phyloP scores from a whole-genome alignment of 75 land plant genomes.

The Larix kaempferi region DNA sequence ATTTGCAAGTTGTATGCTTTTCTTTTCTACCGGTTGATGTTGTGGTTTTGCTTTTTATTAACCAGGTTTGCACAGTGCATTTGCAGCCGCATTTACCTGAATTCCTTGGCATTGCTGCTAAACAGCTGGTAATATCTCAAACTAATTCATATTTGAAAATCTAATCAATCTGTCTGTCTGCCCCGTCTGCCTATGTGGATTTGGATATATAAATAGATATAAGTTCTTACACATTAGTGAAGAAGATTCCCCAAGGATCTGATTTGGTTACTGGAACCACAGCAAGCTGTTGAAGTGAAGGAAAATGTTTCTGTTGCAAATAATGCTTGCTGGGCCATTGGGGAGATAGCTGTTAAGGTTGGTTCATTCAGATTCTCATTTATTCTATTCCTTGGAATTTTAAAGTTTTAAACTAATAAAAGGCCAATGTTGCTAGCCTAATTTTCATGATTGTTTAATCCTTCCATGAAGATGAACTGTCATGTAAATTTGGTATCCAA shows the following conservation, averaged over 20 bases:
- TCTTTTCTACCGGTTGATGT: background rate
- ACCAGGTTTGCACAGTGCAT: conserved; percentile 88
- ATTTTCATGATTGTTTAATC: background rate
- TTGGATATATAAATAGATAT: background rate
- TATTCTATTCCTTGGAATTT: background rate
- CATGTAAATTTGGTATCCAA: background rate
- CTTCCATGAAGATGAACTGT: no score
- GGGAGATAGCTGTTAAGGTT: conserved; percentile 97
- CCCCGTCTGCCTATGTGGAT: background rate
- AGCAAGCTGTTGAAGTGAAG: conserved; percentile 64
- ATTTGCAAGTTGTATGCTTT: conserved; percentile 1
- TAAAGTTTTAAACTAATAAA: background rate
- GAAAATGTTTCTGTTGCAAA: conserved; percentile 92
- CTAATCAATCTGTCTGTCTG: background rate
- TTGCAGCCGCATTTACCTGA: conserved; percentile 80
- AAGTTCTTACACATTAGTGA: background rate
- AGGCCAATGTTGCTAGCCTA: background rate
- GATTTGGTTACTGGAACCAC: conserved; percentile 3
- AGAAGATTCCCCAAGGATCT: background rate
- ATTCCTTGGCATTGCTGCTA: conserved; percentile 78
- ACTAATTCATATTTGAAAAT: background rate
- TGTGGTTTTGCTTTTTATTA: background rate
- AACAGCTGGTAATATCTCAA: conserved; percentile 70
- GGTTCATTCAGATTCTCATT: background rate
- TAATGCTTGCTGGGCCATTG: conserved; percentile 99